Conservation (phyloP, 768 basidiomycete species). For the Amanita polypyramis region DNA sequence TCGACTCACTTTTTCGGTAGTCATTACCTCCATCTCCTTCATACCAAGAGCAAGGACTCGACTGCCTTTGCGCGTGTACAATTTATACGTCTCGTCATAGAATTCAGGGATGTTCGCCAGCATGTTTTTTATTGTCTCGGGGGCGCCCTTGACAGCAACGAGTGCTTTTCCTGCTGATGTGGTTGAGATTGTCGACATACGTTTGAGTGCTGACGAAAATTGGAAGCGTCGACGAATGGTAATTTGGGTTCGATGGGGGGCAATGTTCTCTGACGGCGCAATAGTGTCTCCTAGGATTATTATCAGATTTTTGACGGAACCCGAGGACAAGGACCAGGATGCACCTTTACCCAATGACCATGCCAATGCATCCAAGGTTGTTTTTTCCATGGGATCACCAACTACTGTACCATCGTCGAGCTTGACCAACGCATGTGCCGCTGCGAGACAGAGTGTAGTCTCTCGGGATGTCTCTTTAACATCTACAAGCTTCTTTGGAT, state of each 20-base stretch:
- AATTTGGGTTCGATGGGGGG: conserved; percentile 50
- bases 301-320: conserved; percentile 18
- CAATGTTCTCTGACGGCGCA: conserved; percentile 41
- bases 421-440: conserved; percentile 90
- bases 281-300: conserved; percentile 55
- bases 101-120: conserved; percentile 56
- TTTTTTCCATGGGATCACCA: conserved; percentile 99
- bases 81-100: conserved; percentile 94
- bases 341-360: conserved; percentile 74
- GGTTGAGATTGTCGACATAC: conserved; percentile 86
- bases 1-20: conserved; percentile 55
- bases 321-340: conserved; percentile 7
- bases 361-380: conserved; percentile 81
- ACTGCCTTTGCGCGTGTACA: conserved; percentile 87
- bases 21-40: conserved; percentile 70
- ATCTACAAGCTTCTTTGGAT: conserved; percentile 60
- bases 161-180: conserved; percentile 51
- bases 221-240: conserved; percentile 88
- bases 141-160: conserved; percentile 89
- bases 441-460: conserved; percentile 82
- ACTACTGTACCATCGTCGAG: conserved; percentile 91
- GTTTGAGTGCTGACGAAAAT: conserved; percentile 93
- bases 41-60: conserved; percentile 87
- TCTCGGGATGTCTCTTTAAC: conserved; percentile 69
- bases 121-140: conserved; percentile 93